Conservation (phyloP, 768 basidiomycete species). For the Suillus cothurnatus region DNA sequence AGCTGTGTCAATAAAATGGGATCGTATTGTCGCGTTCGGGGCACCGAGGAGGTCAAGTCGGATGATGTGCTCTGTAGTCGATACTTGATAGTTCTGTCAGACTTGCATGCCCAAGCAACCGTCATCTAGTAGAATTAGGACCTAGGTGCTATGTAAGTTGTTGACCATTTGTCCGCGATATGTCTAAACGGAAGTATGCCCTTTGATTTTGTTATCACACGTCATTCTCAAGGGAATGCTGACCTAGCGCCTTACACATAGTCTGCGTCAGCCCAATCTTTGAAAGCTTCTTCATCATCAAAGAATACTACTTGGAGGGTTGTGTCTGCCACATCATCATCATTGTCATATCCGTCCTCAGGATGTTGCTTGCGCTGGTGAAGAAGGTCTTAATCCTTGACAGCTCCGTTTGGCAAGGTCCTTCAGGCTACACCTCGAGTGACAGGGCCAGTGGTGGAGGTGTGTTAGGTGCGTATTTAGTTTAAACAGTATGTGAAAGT, state of each 20-base stretch:
- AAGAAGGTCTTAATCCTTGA: too few species aligned
- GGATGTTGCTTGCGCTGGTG: constrained; percentile 57
- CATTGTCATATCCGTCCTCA: constrained; percentile 44
- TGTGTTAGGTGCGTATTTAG: too few species aligned
- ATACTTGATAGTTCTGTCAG: constrained; percentile 67
- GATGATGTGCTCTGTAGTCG: constrained; percentile 86
- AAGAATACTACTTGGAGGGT: constrained; percentile 94
- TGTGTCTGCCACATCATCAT: constrained; percentile 74
- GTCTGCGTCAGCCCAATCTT: constrained; percentile 85
- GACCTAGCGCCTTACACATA: constrained; percentile 96
- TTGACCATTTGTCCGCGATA: constrained; percentile 83
- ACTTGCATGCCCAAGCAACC: constrained; percentile 53
- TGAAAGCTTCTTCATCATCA: constrained; percentile 97
- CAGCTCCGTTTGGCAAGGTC: too few species aligned
- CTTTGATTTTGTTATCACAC: constrained; percentile 4
- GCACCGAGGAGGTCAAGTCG: constrained; percentile 92
- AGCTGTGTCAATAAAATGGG: constrained; percentile 84
- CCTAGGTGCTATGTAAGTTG: constrained; percentile 63
- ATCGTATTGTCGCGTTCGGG: constrained; percentile 69
- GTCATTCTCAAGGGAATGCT: constrained; percentile 1
- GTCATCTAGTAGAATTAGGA: constrained; percentile 62
- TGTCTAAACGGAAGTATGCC: constrained; percentile 57
- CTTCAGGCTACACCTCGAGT: too few species aligned
- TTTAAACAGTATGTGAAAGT: too few species aligned
- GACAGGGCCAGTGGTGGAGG: too few species aligned